phyloP scores from a whole-genome alignment of 2,329 filamentous ascomycete genomes.

The Alternaria conjuncta region DNA sequence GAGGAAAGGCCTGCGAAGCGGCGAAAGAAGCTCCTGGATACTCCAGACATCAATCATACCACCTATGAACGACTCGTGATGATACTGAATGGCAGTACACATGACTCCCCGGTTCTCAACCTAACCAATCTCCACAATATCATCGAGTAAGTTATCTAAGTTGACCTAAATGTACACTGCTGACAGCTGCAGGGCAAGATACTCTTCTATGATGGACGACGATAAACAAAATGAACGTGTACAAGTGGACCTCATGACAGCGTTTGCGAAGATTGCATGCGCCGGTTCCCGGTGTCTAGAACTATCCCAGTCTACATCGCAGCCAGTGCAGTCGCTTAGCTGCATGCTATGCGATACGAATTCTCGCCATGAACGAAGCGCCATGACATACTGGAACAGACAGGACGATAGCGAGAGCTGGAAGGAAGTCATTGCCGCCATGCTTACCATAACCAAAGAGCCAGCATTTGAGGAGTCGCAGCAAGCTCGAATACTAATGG shows the following conservation, averaged over 20 bases:
- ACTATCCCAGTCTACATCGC: background rate
- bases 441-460: slow-evolving; percentile 39
- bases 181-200: slow-evolving; percentile 33
- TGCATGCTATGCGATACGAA: slow-evolving; percentile 38
- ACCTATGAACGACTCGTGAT: slow-evolving; percentile 30
- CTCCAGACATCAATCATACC: slow-evolving; percentile 13
- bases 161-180: background rate
- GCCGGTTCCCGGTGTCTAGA: slow-evolving; percentile 37
- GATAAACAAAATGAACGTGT: slow-evolving; percentile 21
- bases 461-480: slow-evolving; percentile 38
- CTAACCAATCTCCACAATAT: slow-evolving; percentile 33
- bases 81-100: slow-evolving; percentile 30
- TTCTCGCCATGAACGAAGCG: background rate
- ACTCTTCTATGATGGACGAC: slow-evolving; percentile 24
- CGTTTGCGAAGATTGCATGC: slow-evolving; percentile 43
- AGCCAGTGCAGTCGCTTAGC: slow-evolving; percentile 17
- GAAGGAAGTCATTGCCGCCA: slow-evolving; percentile 40
- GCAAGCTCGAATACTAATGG: slow-evolving; percentile 41
- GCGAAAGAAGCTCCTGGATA: slow-evolving; percentile 27
- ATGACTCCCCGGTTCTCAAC: slow-evolving; percentile 27
- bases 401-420: slow-evolving; percentile 32
- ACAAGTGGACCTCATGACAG: slow-evolving; percentile 34
- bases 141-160: slow-evolving; percentile 29
- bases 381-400: slow-evolving; percentile 34
- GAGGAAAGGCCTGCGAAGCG: slow-evolving; percentile 40